A percentile compares a stretch with the other conserved stretches of the same genome.
phyloP scores from a whole-genome alignment of 2,329 filamentous ascomycete species.

The Cytospora piceae region DNA sequence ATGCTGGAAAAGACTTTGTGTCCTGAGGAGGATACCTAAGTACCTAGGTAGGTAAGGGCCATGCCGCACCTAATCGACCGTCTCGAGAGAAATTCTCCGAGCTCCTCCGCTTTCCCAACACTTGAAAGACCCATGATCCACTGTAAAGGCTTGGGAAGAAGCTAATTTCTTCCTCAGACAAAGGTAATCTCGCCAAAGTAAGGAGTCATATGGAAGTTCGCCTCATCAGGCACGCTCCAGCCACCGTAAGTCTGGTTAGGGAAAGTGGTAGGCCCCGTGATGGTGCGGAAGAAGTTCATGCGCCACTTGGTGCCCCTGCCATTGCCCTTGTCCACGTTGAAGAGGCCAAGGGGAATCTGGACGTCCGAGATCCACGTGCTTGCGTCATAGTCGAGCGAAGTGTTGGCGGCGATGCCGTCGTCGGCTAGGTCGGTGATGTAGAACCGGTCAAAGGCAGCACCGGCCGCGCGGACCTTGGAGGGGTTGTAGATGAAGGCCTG shows the following conservation, averaged over 20 bases:
- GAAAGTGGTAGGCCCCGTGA: constrained; percentile 47
- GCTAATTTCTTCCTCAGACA: constrained; percentile 35
- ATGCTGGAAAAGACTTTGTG: no score
- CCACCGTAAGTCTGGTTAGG: constrained; percentile 50
- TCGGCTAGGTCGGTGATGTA: constrained; percentile 45
- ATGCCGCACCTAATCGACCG: no score
- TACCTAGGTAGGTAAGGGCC: no score
- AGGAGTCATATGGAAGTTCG: constrained; percentile 53
- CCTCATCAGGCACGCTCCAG: constrained; percentile 50
- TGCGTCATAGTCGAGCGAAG: constrained; percentile 42
- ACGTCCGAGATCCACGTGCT: constrained; percentile 47
- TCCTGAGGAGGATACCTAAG: no score
- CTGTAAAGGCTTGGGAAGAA: no score
- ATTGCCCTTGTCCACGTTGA: constrained; percentile 50
- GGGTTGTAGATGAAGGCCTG: constrained; percentile 57
- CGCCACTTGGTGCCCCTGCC: constrained; percentile 51
- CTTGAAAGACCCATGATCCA: no score
- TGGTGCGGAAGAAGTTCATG: constrained; percentile 57
- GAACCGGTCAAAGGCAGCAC: constrained; percentile 49
- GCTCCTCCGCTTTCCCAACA: no score
- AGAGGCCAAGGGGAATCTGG: constrained; percentile 51
- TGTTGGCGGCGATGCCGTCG: constrained; percentile 48
- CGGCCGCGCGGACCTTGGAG: constrained; percentile 46
- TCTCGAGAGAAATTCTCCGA: no score
- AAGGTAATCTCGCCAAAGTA: constrained; percentile 49